Base-by-base conservation (phyloP, 2,329 filamentous ascomycete genomes). In the Cercospora berteroae region DNA sequence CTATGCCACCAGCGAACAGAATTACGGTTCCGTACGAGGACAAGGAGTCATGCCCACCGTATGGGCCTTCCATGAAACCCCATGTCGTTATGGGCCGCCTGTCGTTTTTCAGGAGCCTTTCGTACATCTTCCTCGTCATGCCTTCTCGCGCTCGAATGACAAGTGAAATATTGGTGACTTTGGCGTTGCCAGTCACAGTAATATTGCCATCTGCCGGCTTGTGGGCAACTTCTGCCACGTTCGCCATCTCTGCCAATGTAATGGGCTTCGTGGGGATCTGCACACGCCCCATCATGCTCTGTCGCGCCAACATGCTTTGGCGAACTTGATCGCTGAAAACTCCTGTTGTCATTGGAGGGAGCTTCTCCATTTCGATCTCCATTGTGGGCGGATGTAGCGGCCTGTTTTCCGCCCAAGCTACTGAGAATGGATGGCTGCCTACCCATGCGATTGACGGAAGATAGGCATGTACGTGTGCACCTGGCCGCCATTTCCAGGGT, bases 1-100 rank as follows among this genome's bases (percentile, higher is more conserved):
- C 91, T 12, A 94, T 89, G 73, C 91, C 91, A 66, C 90, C 91
- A 0, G 91, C 91, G 76, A 94, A 92, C 44, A 94, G 85, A 78
- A 94, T 87, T 31, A 90, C 88, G 0, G 90, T 93, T 70, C 91
- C 91, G 78, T 93, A 94, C 1, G 89, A 92, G 68, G 89, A 84
- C 76, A 94, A 84, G 71, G 82, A 84, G 77, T 93, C 89, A 75
- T 89, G 84, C 42, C 88, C 90, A 59, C 90, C 85, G 75, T 94
- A 94, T 0, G 91, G 91, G 0, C 91, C 91, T 79, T 94, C 91
- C 50, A 91, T 87, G 57, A 88, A 85, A 70, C 89, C 91, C 39
- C 80, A 87, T 6, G 89, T 89, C 23, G 83, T 81, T 74, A 92
- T 84, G 44, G 83, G 84, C 65, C 89, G 87, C 67, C 85, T 87